A percentile compares a stretch with the other conserved stretches of the same genome.
These are phyloP conservation scores for Ophiostoma perfectum DNA, from an alignment of 2,329 filamentous ascomycete genomes.

Conservation along the genomic window DNA sequence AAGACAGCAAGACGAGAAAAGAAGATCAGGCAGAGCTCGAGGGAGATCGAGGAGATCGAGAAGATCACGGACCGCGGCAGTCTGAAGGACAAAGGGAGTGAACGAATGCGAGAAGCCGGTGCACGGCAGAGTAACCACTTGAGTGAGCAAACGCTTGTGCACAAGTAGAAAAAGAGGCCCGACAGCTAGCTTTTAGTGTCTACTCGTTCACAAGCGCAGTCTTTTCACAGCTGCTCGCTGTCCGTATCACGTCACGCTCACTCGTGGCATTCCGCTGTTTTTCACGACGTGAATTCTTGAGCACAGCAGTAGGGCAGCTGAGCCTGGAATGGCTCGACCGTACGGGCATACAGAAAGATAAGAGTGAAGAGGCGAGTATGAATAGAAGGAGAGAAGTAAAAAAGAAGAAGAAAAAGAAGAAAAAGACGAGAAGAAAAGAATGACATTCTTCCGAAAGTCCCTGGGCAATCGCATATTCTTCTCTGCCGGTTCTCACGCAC, in stretches of 20 bases:
- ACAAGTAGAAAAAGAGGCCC: background rate
- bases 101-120: background rate
- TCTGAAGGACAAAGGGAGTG: background rate
- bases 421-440: background rate
- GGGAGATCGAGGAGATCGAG: too few species aligned
- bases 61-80: background rate
- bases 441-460: background rate
- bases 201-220: too few species aligned
- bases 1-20: background rate
- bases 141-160: background rate
- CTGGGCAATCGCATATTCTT: background rate
- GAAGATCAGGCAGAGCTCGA: background rate
- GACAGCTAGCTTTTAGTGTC: too few species aligned
- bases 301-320: background rate
- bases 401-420: background rate
- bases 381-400: background rate
- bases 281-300: background rate
- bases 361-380: too few species aligned
- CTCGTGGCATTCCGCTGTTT: background rate
- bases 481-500: background rate
- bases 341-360: background rate
- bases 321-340: background rate
- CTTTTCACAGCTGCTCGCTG: too few species aligned
- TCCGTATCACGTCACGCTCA: too few species aligned
- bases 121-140: constrained; percentile 3